Evolutionary conservation across 345 rosid genomes (phyloP), one percentile per base, ranked within the genome.

Genomic region (Sisymbrium altissimum): DNA sequence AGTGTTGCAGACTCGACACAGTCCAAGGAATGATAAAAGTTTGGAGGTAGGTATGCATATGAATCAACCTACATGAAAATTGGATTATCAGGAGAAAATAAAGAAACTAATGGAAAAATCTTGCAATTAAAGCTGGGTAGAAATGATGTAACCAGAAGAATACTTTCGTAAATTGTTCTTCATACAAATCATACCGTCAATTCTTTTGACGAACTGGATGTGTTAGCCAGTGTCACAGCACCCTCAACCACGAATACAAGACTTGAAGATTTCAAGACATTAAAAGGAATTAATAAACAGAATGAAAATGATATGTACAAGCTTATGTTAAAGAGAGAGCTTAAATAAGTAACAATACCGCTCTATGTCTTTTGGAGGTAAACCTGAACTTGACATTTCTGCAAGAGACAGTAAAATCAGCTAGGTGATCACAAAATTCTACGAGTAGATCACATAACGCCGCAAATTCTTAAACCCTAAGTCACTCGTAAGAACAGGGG

Each of bases 1-100:
- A 95, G 84, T 66, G 96, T 89, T 61, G 97, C 89, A 30, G 88
- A 76, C 71, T 76, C 74, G 59, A 66, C 86, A 46, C 87, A 80
- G 43, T 77, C 79, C 70, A 95, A 64, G 62, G 78, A 83, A 81
- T 89, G 96, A 38, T 82, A 68, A 64, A 83, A 83, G 72, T 86
- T 85, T 50, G 96, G 87, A 74, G 99, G 96, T 29, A 91, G 75
- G 82, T 91, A 95, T 68, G 93, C 96, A 79, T 78, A 94, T 52
- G 92, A 91, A 81, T 95, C 99, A 75, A 84, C 91, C 99, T 88
- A 78, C 70, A 78, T 8, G 8, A 55, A 73, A 46, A 66, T 81
- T 19, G 10, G 66, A 41, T 9, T 64, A 32, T 15, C 63, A 44
- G 21, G 15, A 33, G 66, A 67, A 63, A 44, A 43, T 25, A 30